phyloP scores from a whole-genome alignment of 495 filamentous ascomycete genomes.

The Massariosphaeria phaeospora region DNA sequence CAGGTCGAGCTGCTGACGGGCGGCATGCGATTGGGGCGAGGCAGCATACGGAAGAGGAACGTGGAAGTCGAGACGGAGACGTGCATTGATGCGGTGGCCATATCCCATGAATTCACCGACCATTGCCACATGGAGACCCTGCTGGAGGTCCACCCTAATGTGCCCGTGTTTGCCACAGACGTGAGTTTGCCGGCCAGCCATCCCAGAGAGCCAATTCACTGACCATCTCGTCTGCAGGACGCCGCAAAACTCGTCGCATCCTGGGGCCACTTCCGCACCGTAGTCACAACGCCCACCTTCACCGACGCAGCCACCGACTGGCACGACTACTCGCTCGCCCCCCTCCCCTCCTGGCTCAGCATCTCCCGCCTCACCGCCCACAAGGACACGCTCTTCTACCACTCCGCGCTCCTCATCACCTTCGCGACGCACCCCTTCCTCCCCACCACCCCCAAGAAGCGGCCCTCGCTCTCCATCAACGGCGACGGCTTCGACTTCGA shows the following conservation, averaged over 20 bases:
- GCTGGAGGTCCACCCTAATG: constrained; percentile 43
- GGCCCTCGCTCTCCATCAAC: constrained; percentile 12
- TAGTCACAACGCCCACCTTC: constrained; percentile 39
- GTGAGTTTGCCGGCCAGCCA: constrained; percentile 12
- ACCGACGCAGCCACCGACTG: constrained; percentile 38
- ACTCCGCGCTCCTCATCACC: constrained; percentile 50
- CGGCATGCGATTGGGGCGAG: constrained; percentile 17
- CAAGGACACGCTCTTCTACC: constrained; percentile 47
- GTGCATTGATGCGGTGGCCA: constrained; percentile 47
- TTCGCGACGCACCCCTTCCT: constrained; percentile 38
- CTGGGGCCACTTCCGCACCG: constrained; percentile 48
- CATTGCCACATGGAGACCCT: constrained; percentile 54
- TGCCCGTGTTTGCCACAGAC: constrained; percentile 49
- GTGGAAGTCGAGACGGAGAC: constrained; percentile 10
- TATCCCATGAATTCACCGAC: constrained; percentile 56
- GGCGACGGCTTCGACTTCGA: background rate
- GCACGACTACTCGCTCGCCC: constrained; percentile 35
- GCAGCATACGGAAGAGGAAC: constrained; percentile 8
- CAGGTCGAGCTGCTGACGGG: constrained; percentile 34
- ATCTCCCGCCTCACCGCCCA: constrained; percentile 46
- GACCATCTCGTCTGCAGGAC: constrained; percentile 26
- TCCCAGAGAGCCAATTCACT: background rate
- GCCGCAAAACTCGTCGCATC: constrained; percentile 46
- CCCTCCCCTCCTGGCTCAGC: constrained; percentile 50
- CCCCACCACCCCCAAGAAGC: constrained; percentile 18